Base-by-base conservation (phyloP, 306 rosid genomes). In the Vigna hirtella region DNA sequence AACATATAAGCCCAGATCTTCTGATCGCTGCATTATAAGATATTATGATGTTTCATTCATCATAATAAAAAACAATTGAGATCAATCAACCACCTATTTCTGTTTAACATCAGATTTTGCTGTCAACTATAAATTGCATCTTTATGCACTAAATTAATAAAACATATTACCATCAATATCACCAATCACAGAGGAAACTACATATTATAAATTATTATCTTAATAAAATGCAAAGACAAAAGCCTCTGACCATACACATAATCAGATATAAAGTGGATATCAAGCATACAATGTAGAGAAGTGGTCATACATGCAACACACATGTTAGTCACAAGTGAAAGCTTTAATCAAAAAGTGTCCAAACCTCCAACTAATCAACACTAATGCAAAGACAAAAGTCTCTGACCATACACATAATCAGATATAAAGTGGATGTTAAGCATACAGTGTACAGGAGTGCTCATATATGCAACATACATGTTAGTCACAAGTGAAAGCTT, bases 1-100 rank as follows among this genome's bases (percentile, higher is more conserved):
- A 80, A 94, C 98, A 86, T 81, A 87, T 74, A 94, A 77, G 63
- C 97, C 98, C 85, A 89, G 77, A 67, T 92, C 98, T 82, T 94
- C 97, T 11, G 96, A 83, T 82, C 97, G 81, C 98, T 94, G 96
- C 80, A 81, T 84, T 15, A 82, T 69, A 32, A 45, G 48, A 50
- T 67, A 66, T 56, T 52, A 14, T 58, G 66, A 51, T 65, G 64
- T 61, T 26, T 75, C 9, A 76, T 70, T 64, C 69, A 76, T 65
- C 73, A 55, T 57, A 57, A 66, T 66, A 47, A 55, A 57, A 43
- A 62, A 26, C 34, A 4, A 34, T 34, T 9, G 13, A 45, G 66
- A 75, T 59, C 66, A 22, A 45, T 14, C 20, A 58, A 83, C 58
- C 22, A 18, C 42, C 11, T 24, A 40, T 72, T 66, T 77, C 66